These are phyloP conservation scores for Sporothrix luriei DNA, from an alignment of 2,329 filamentous ascomycete genomes.

Conservation along the genomic window DNA sequence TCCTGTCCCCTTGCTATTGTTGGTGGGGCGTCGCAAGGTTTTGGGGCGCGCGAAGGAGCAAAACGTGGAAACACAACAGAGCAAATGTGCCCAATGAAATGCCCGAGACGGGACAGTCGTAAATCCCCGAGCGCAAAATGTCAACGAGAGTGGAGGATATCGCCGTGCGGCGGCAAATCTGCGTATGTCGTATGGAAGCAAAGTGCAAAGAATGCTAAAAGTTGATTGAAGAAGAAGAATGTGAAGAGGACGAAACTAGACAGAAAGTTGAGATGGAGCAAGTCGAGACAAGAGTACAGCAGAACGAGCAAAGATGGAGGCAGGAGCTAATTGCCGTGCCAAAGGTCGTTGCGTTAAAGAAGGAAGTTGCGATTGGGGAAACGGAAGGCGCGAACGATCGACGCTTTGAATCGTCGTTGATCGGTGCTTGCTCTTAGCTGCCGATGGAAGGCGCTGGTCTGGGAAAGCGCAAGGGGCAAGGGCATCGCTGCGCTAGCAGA, in stretches of 20 bases:
- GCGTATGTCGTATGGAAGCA: background rate
- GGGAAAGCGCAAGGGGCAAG: background rate
- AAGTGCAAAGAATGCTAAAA: background rate
- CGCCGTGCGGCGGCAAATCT: background rate
- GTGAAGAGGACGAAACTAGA: conserved; percentile 6
- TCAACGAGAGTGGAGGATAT: background rate
- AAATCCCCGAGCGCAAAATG: conserved; percentile 13
- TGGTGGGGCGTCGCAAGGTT: conserved; percentile 15
- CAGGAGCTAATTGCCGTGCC: too few relatives aligned
- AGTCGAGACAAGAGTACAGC: background rate
- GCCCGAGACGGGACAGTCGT: background rate
- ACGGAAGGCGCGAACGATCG: conserved; percentile 22
- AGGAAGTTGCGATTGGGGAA: background rate
- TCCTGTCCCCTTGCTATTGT: background rate
- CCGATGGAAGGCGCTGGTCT: conserved; percentile 8
- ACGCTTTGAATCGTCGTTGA: background rate
- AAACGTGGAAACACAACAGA: conserved; percentile 27
- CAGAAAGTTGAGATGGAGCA: background rate
- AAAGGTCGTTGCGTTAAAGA: background rate
- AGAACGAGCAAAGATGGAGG: background rate
- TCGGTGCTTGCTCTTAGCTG: conserved; percentile 22
- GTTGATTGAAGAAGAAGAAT: background rate
- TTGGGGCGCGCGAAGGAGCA: conserved; percentile 8
- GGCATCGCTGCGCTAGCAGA: background rate
- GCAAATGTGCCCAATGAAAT: conserved; percentile 15